Base-by-base conservation (phyloP, 805 yeast genomes). In the Metschnikowia hibisci region DNA sequence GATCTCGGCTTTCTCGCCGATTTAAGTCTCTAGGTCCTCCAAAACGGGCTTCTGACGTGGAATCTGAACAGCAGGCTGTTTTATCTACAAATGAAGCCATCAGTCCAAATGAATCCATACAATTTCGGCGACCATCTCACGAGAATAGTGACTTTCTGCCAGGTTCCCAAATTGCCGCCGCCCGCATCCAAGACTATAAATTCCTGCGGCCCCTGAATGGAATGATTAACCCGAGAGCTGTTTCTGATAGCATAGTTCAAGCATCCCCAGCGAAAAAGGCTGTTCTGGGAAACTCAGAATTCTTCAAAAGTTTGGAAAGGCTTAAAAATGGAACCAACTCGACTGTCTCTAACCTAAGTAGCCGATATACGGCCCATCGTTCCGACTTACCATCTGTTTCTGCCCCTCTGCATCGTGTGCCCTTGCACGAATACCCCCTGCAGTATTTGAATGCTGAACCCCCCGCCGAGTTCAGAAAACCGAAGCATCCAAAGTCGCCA, bases 11-110 rank as follows among this genome's bases (percentile, higher is more conserved):
- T 10, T 49, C 65, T 1, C 61, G 74, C 44, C 59, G 75, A 27
- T 66, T 69, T 40, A 40, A 39, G 28, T 34, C 50, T 3, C 48
- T 77, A 31, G 82, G 82, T 2, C 80, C 80, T 9, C 81, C 81
- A 1, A 68, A 74, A 49, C 56, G 82, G 38, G 66, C 74, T 2
- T 58, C 69, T 3, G 53, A 48, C 14, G 42, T 45, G n/a, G 34
- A 23, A 4, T 27, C 26, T 11, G 36, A 39, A 12, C 42, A 29
- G 30, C 34, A n/a, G 32, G 32, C 28, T 28, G 15, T n/a, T 8
- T 20, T 3, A 6, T 20, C 23, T 20, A 20, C 23, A 20, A 20
- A 20, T 20, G 23, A 20, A 20, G 23, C 7, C 23, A 6, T 20
- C 23, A 20, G 7, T 20, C 23, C 5, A 6, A 20, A 8, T 8